Evolutionary conservation across 345 rosid species (phyloP).

Genomic region (Populus pruinosa): DNA sequence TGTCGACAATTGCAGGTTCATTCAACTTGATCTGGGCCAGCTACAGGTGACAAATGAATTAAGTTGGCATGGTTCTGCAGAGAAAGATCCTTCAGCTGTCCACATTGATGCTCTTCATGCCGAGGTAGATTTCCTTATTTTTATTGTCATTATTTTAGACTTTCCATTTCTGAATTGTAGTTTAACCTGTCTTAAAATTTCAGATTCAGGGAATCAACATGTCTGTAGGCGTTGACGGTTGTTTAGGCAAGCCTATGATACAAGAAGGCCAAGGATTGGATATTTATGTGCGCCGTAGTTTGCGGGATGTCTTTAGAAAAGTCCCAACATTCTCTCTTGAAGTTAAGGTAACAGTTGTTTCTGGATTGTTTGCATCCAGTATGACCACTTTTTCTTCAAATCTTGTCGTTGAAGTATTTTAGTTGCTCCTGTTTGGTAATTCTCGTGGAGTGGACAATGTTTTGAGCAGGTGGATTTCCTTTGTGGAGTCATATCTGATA

Average conservation of each 20-base stretch:
- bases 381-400: neutral
- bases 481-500: conserved; percentile 83
- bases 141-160: conserved; percentile 1
- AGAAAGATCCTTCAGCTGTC: conserved; percentile 89
- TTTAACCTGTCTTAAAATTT: conserved; percentile 24
- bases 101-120: conserved; percentile 92
- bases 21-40: conserved; percentile 93
- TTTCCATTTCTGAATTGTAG: conserved; percentile 4
- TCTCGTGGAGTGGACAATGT: neutral
- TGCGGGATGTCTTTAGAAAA: conserved; percentile 90
- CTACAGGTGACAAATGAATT: conserved; percentile 84
- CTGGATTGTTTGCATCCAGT: neutral
- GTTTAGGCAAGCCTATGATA: conserved; percentile 80
- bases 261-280: conserved; percentile 85
- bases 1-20: conserved; percentile 57
- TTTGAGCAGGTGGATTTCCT: conserved; percentile 76
- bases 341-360: conserved; percentile 60
- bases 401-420: neutral
- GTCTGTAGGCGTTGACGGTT: conserved; percentile 83
- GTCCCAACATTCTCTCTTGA: conserved; percentile 88
- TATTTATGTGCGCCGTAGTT: conserved; percentile 80
- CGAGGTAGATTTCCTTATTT: conserved; percentile 47
- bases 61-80: conserved; percentile 86
- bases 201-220: conserved; percentile 94
- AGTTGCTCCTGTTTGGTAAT: neutral